These are phyloP conservation scores for Wickerhamiella cacticola DNA, from an alignment of 805 yeast genomes.

Conservation along the genomic window DNA sequence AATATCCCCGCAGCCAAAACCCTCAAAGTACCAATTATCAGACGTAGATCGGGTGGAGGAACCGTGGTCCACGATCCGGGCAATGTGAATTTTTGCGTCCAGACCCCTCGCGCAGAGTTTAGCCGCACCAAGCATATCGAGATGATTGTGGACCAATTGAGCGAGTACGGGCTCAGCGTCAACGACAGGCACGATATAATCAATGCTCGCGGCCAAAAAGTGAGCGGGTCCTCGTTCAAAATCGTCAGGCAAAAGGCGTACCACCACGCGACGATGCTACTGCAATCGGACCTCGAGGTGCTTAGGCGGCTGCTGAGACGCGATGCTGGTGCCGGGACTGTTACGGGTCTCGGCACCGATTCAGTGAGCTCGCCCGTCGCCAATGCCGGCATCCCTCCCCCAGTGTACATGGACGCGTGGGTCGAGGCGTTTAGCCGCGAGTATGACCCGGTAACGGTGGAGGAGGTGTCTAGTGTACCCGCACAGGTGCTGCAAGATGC, in stretches of 20 bases:
- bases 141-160: slow-evolving; percentile 35
- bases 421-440: slow-evolving; percentile 31
- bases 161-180: slow-evolving; percentile 33
- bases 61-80: slow-evolving; percentile 91
- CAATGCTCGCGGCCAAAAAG: slow-evolving; percentile 38
- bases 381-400: slow-evolving; percentile 41
- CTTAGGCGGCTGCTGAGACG: slow-evolving; percentile 49
- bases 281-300: slow-evolving; percentile 49
- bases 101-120: slow-evolving; percentile 57
- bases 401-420: slow-evolving; percentile 38
- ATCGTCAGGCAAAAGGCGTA: slow-evolving; percentile 69
- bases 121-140: slow-evolving; percentile 41
- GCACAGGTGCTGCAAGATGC: slow-evolving; percentile 22
- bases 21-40: slow-evolving; percentile 49
- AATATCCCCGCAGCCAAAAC: slow-evolving; percentile 44
- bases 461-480: slow-evolving; percentile 9
- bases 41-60: slow-evolving; percentile 91
- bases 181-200: slow-evolving; percentile 76
- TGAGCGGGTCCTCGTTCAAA: slow-evolving; percentile 90
- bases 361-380: slow-evolving; percentile 74
- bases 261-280: slow-evolving; percentile 93
- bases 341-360: slow-evolving; percentile 45
- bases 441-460: slow-evolving; percentile 21
- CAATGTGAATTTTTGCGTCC: slow-evolving; percentile 73
- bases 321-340: slow-evolving; percentile 30